Percentiles rank a stretch among this genome's conserved stretches.
Evolutionary conservation across 164 flowering plant species (phyloP).

Genomic region (Hamamelis virginiana): DNA sequence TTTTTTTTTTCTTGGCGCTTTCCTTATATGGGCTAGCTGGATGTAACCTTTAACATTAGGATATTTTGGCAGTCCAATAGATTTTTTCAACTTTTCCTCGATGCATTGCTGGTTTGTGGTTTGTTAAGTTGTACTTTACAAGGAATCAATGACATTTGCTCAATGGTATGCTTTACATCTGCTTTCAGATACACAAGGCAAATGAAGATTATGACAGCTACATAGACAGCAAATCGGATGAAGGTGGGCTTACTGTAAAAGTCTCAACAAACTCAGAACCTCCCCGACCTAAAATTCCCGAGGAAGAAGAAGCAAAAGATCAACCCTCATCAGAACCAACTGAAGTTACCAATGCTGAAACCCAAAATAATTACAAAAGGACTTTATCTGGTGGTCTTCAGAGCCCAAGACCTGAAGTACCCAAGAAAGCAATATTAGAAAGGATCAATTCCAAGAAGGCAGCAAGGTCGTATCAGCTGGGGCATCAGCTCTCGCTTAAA

Average conservation of each 20-base stretch:
- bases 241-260: constrained; percentile 6
- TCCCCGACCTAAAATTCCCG: constrained; percentile 14
- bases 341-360: constrained; percentile 24
- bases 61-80: constrained; percentile 1
- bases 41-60: neutral
- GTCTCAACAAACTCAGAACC: constrained; percentile 16
- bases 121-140: neutral
- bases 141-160: neutral
- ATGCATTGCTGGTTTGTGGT: neutral
- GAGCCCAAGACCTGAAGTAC: constrained; percentile 68
- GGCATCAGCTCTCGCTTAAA: constrained; percentile 60
- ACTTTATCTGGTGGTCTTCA: constrained; percentile 80
- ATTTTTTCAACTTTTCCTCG: neutral
- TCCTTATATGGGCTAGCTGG: neutral
- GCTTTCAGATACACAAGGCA: constrained; percentile 47
- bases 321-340: constrained; percentile 18
- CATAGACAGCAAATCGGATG: constrained; percentile 29
- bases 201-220: constrained; percentile 59
- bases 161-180: neutral
- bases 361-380: constrained; percentile 42
- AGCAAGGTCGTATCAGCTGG: constrained; percentile 63
- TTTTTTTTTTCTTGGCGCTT: neutral
- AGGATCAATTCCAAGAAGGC: constrained; percentile 79
- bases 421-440: constrained; percentile 56
- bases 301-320: constrained; percentile 21